Conservation (phyloP, 1,139 yeast genomes). For the Yamadazyma friedrichii region DNA sequence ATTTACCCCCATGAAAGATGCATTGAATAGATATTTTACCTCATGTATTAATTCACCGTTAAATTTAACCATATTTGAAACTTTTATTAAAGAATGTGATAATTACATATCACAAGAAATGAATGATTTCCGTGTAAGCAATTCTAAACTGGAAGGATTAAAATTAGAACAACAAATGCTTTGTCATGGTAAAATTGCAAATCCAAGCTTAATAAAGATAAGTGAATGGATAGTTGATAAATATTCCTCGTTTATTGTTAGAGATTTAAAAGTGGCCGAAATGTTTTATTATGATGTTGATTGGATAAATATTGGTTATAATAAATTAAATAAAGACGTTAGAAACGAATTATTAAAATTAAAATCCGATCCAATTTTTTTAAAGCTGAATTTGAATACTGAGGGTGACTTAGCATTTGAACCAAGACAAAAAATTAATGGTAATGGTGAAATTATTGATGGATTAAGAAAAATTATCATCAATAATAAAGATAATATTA, state of each 20-base stretch:
- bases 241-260: slow-evolving; percentile 30
- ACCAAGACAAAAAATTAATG: slow-evolving; percentile 24
- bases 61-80: slow-evolving; percentile 60
- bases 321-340: slow-evolving; percentile 10
- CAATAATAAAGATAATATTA: slow-evolving; percentile 20
- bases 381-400: background rate
- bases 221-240: slow-evolving; percentile 33
- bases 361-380: slow-evolving; percentile 3
- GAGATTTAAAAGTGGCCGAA: slow-evolving; percentile 45
- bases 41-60: slow-evolving; percentile 57
- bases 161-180: slow-evolving; percentile 65
- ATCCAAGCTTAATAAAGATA: slow-evolving; percentile 32
- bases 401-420: slow-evolving; percentile 3
- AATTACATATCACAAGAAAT: slow-evolving; percentile 32
- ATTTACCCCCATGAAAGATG: slow-evolving; percentile 54
- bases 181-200: slow-evolving; percentile 59
- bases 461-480: slow-evolving; percentile 44
- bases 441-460: slow-evolving; percentile 37
- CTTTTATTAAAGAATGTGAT: slow-evolving; percentile 54
- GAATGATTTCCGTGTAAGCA: slow-evolving; percentile 18
- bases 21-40: slow-evolving; percentile 52
- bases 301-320: slow-evolving; percentile 61
- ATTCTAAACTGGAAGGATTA: slow-evolving; percentile 35
- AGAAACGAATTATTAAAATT: slow-evolving; percentile 3
- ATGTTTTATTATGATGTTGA: slow-evolving; percentile 66